phyloP scores from a whole-genome alignment of 1,284 basidiomycete genomes.

The Malassezia pachydermatis region DNA sequence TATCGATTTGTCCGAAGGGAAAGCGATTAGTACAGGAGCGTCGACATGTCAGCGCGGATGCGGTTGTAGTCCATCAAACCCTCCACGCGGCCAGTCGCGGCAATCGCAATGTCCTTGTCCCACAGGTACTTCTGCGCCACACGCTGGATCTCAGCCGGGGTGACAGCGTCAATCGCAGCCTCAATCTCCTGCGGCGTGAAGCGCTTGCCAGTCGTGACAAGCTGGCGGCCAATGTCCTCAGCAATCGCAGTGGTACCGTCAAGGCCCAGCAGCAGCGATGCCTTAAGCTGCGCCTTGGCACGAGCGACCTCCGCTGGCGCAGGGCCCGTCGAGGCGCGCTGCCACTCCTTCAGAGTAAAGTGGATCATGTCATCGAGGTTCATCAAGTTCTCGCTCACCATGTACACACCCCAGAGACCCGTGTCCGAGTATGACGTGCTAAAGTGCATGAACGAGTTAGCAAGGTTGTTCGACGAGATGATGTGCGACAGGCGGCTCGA shows the following conservation, averaged over 20 bases:
- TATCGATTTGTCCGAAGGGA: too few relatives aligned
- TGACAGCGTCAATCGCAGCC: conserved; percentile 78
- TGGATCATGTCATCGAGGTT: conserved; percentile 89
- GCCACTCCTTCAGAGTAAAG: conserved; percentile 94
- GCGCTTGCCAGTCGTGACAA: conserved; percentile 72
- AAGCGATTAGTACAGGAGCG: conserved; percentile 48
- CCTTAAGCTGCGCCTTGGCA: conserved; percentile 95
- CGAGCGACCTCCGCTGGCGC: conserved; percentile 81
- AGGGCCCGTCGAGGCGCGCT: conserved; percentile 81
- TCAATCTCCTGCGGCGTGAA: conserved; percentile 89
- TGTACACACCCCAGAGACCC: conserved; percentile 97
- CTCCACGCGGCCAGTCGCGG: conserved; percentile 64
- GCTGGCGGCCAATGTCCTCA: conserved; percentile 94
- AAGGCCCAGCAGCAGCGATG: conserved; percentile 74
- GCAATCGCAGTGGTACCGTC: conserved; percentile 93
- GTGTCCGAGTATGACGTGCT: conserved; percentile 99
- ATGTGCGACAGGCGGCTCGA: conserved; percentile 85
- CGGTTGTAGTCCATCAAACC: conserved; percentile 58
- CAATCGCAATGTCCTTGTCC: conserved; percentile 63
- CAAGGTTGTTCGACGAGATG: conserved; percentile 85
- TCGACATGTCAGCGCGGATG: conserved; percentile 48
- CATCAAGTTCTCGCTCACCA: conserved; percentile 68
- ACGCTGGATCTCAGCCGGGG: conserved; percentile 77
- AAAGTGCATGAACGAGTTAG: conserved; percentile 99
- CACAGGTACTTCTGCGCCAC: conserved; percentile 93